Conservation (phyloP, 768 basidiomycete genomes). For the Kwoniella botswanensis region DNA sequence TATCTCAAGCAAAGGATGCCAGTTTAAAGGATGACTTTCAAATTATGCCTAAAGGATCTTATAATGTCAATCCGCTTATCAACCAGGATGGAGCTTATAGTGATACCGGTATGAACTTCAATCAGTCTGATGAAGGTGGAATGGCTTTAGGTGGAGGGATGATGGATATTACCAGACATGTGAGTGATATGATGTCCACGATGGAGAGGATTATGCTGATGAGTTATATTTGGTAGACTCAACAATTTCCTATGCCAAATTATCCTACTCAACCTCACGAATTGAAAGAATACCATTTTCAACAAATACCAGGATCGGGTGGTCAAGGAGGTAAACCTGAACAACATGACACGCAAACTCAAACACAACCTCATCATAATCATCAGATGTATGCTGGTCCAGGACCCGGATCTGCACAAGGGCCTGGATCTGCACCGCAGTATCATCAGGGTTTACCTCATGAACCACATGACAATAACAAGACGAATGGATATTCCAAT, state of each 20-base stretch:
- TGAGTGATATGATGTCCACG: background rate
- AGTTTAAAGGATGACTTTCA: background rate
- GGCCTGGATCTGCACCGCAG: too few species aligned
- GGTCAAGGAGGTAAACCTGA: background rate
- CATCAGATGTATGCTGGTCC: background rate
- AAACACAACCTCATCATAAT: background rate
- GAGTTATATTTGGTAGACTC: background rate
- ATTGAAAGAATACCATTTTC: background rate
- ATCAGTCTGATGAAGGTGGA: background rate
- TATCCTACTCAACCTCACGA: slow-evolving; percentile 3
- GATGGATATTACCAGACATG: slow-evolving; percentile 15
- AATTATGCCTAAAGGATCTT: slow-evolving; percentile 2
- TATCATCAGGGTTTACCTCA: background rate
- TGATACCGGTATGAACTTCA: slow-evolving; percentile 1
- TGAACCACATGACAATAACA: background rate
- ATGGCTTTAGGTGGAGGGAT: background rate
- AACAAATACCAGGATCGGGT: background rate
- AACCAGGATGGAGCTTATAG: slow-evolving; percentile 15
- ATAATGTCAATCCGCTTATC: slow-evolving; percentile 53
- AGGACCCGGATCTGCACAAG: background rate
- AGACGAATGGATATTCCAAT: background rate
- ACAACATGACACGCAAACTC: background rate
- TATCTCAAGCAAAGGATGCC: background rate
- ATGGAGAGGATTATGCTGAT: slow-evolving; percentile 5
- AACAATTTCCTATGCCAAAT: slow-evolving; percentile 9